Evolutionary conservation across 768 basidiomycete species (phyloP).

Genomic region (Pleurotus giganteus): DNA sequence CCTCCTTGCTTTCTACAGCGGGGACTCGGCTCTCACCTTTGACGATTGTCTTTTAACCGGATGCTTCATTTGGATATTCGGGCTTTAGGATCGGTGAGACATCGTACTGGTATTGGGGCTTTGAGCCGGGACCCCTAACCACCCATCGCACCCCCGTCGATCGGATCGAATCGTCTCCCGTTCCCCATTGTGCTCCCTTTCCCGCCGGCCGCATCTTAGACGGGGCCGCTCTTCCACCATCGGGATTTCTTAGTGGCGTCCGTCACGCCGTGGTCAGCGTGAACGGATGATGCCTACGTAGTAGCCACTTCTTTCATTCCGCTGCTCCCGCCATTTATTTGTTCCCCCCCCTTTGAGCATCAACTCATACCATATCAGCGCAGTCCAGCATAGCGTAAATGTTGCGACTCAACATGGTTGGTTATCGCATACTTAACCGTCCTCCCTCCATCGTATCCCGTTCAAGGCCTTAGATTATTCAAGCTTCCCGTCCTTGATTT

Average conservation of each 20-base stretch:
- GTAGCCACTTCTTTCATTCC: neutral
- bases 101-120: neutral
- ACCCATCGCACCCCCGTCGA: no score
- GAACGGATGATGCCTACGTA: neutral
- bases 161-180: conserved; percentile 1
- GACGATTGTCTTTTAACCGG: neutral
- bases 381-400: neutral
- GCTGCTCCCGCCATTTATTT: neutral
- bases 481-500: neutral
- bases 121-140: neutral
- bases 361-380: neutral
- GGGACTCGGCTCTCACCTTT: neutral
- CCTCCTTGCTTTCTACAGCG: neutral
- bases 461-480: neutral
- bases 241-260: neutral
- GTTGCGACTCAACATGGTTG: neutral
- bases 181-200: neutral
- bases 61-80: neutral
- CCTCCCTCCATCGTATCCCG: neutral
- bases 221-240: neutral
- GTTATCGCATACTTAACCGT: neutral
- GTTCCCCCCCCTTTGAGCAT: neutral
- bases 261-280: neutral
- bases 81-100: neutral
- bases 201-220: conserved; percentile 1